Conservation (phyloP, 371 early-diverging fungal genomes). For the Sanchytrium tribonematis region DNA sequence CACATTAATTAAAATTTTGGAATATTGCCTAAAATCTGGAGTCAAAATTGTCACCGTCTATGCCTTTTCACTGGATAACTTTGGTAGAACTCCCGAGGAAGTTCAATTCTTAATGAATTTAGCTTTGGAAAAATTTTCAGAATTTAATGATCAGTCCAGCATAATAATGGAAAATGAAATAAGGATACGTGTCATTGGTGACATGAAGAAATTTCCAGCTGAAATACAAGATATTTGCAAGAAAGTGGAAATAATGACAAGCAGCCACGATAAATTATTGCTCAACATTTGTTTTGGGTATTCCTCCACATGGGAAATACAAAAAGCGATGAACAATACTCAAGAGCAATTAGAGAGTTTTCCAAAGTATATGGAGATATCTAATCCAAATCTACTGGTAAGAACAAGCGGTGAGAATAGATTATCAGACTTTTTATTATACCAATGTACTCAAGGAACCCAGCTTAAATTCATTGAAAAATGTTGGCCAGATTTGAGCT, state of each 20-base stretch:
- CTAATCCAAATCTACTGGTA: constrained; percentile 60
- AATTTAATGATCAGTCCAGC: constrained; percentile 11
- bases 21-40: constrained; percentile 57
- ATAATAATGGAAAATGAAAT: constrained; percentile 1
- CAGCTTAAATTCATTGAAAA: constrained; percentile 8
- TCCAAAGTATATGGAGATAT: constrained; percentile 14
- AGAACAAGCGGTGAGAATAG: constrained; percentile 90
- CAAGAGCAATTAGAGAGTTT: not conserved
- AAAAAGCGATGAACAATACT: not conserved
- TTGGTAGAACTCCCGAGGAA: constrained; percentile 55
- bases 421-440: constrained; percentile 85
- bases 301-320: not conserved
- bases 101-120: constrained; percentile 66
- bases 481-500: constrained; percentile 13
- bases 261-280: not conserved
- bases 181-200: constrained; percentile 1
- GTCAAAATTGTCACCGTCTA: constrained; percentile 74
- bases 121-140: constrained; percentile 38
- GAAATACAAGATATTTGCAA: not conserved
- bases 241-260: not conserved
- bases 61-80: constrained; percentile 94
- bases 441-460: constrained; percentile 34
- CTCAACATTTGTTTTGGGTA: not conserved
- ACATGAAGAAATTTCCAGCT: not conserved
- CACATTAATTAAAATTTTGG: constrained; percentile 38